Percentiles rank a stretch among this genome's conserved stretches.
phyloP scores from a whole-genome alignment of 2,329 filamentous ascomycete species.

The Diaporthe longicolla region DNA sequence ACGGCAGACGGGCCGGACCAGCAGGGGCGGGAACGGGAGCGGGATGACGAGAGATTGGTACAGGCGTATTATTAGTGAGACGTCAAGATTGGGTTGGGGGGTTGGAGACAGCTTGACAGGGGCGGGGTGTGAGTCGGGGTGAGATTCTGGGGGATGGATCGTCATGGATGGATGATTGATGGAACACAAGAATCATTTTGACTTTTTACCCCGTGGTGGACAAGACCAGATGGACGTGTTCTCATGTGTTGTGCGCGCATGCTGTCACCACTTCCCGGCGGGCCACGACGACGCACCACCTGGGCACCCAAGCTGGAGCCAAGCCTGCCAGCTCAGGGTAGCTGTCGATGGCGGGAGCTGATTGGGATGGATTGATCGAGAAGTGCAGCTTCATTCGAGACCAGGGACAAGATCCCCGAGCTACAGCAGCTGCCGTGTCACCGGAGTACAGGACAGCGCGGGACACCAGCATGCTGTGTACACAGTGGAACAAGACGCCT shows the following conservation, averaged over 20 bases:
- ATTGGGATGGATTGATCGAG: neutral
- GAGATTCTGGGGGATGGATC: neutral
- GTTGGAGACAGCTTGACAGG: neutral
- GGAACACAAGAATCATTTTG: neutral
- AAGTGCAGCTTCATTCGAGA: neutral
- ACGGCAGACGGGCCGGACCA: conserved; percentile 29
- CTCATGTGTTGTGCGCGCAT: conserved; percentile 6
- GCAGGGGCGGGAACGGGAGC: conserved; percentile 29
- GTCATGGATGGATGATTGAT: neutral
- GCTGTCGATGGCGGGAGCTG: neutral
- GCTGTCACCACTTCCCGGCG: conserved; percentile 14
- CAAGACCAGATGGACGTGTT: neutral
- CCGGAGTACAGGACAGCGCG: neutral
- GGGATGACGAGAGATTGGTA: conserved; percentile 27
- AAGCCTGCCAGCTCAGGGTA: neutral
- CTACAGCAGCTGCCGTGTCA: conserved; percentile 25
- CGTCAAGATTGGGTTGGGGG: neutral
- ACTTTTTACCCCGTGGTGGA: too few species aligned
- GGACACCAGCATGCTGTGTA: too few species aligned
- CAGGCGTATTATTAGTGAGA: neutral
- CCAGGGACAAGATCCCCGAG: conserved; percentile 11
- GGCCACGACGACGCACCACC: neutral
- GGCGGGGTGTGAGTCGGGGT: neutral
- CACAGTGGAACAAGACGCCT: too few species aligned
- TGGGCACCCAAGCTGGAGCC: too few species aligned